A percentile compares a stretch with the other conserved stretches of the same genome.
Evolutionary conservation across 805 yeast species (phyloP).

Genomic region (Sugiyamaella valdiviana): DNA sequence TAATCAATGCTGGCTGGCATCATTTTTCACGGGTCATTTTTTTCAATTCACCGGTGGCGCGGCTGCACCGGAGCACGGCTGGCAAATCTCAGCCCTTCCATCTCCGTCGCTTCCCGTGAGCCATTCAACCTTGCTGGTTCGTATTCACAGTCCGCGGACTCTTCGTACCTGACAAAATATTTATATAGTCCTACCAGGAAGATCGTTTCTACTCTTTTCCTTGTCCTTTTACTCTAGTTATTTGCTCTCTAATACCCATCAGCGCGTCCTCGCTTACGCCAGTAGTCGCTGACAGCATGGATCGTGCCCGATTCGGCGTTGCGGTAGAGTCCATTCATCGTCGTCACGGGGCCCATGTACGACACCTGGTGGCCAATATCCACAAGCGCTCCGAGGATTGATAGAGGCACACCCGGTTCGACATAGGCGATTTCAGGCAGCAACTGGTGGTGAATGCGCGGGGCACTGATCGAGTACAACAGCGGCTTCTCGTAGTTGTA

Average conservation of each 20-base stretch:
- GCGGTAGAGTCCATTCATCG: constrained; percentile 50
- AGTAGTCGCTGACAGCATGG: constrained; percentile 80
- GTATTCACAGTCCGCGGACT: too few species aligned
- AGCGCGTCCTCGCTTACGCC: constrained; percentile 80
- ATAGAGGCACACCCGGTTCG: constrained; percentile 43
- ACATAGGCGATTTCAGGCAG: constrained; percentile 62
- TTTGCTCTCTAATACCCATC: constrained; percentile 68
- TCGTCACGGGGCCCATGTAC: constrained; percentile 43
- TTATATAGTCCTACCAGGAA: too few species aligned
- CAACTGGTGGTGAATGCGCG: constrained; percentile 85
- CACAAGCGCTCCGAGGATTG: constrained; percentile 34
- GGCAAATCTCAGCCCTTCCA: too few species aligned
- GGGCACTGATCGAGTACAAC: constrained; percentile 66
- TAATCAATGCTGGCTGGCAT: not conserved
- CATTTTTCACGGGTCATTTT: constrained; percentile 1
- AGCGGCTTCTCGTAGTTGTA: constrained; percentile 54
- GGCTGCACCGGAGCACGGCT: too few species aligned
- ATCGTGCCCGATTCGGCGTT: constrained; percentile 35
- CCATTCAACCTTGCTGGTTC: too few species aligned
- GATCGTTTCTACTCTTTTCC: too few species aligned
- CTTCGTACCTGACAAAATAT: too few species aligned
- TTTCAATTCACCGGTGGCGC: too few species aligned
- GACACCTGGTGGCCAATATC: constrained; percentile 46
- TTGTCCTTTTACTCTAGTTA: too few species aligned
- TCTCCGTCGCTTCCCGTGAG: too few species aligned